Base-by-base conservation (phyloP, 768 basidiomycete species). In the Guyanaporus albipodus region DNA sequence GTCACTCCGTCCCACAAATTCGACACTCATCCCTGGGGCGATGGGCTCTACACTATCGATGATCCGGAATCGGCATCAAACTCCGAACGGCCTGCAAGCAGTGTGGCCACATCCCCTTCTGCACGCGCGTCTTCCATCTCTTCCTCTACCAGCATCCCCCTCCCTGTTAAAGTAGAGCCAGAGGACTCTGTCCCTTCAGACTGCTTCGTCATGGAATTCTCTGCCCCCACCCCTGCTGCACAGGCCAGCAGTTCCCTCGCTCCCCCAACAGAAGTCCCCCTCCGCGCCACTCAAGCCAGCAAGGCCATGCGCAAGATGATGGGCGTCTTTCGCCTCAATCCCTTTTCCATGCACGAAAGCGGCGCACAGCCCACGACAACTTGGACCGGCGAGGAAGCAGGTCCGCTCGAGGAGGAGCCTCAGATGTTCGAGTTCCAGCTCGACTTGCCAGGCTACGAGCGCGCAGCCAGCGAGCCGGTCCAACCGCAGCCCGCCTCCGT, bases 291-390 rank as follows among this genome's bases (percentile, higher is more conserved):
- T 0, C 82, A 87, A 57, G 87, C 85, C 1, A 73, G 76, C 50
- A 73, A 76, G 37, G 73, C 77, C 35, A 87, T 87, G 87, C 77
- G 82, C 44, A 69, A 70, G 38, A 80, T 87, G 80, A 90, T 90
- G 87, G 78, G 78, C 34, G 79, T 82, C 18, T 86, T 89, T 62
- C 76, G 87, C 8, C 73, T 88, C 55, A 83, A 88, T 63, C 85
- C 85, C 0, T 89, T 89, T 55, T 76, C 85, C 19, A 78, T 82
- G 68, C 80, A 85, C 53, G 78, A 71, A 48, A 73, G 71, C 24
- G 59, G 63, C 4, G 68, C 73, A 31, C 72, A 73, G 38, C 70
- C 72, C 4, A 49, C 66, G 3, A 64, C 70, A 6, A 66, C 73
- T 8, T 77, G 74, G 73, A 68, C 65, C 9, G 70, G 72, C 44